A percentile compares a stretch with the other conserved stretches of the same genome.
These are phyloP conservation scores for Colletotrichum orbiculare DNA, from an alignment of 2,329 filamentous ascomycete genomes.

Conservation along the genomic window DNA sequence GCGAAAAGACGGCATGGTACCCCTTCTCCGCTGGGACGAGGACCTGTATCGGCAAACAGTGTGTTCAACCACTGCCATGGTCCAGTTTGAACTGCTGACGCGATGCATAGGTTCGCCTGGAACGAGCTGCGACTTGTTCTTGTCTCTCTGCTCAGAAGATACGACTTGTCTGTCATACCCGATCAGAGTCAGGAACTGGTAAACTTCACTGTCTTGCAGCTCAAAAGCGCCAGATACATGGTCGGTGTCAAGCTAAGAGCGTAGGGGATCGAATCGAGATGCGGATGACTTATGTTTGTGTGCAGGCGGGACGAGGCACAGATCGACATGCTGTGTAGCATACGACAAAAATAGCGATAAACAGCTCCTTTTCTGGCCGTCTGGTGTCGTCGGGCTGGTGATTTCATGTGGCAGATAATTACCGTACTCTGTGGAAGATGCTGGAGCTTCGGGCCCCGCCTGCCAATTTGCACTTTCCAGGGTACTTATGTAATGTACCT, in stretches of 20 bases:
- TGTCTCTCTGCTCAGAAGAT: constrained; percentile 6
- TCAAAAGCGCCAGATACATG: constrained; percentile 12
- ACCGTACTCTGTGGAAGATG: background rate
- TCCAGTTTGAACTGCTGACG: background rate
- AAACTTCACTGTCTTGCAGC: constrained; percentile 6
- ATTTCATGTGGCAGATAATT: too few species aligned
- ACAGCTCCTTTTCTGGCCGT: too few species aligned
- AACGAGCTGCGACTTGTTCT: constrained; percentile 8
- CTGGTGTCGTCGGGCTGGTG: too few species aligned
- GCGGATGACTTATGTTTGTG: too few species aligned
- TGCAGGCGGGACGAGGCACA: too few species aligned
- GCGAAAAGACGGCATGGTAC: constrained; percentile 13
- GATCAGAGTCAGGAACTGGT: constrained; percentile 9
- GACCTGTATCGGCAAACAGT: constrained; percentile 12
- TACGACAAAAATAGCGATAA: too few species aligned
- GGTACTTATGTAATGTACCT: constrained; percentile 22
- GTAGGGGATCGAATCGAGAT: background rate
- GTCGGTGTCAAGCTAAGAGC: constrained; percentile 1
- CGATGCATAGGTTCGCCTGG: constrained; percentile 1
- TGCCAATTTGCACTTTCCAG: background rate
- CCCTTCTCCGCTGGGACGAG: constrained; percentile 15
- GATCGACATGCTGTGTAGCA: too few species aligned
- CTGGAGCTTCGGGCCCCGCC: background rate
- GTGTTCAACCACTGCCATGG: background rate
- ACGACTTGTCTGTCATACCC: background rate